Evolutionary conservation across 257 asterid species (phyloP).

Genomic region (Solanum corneliomulleri): DNA sequence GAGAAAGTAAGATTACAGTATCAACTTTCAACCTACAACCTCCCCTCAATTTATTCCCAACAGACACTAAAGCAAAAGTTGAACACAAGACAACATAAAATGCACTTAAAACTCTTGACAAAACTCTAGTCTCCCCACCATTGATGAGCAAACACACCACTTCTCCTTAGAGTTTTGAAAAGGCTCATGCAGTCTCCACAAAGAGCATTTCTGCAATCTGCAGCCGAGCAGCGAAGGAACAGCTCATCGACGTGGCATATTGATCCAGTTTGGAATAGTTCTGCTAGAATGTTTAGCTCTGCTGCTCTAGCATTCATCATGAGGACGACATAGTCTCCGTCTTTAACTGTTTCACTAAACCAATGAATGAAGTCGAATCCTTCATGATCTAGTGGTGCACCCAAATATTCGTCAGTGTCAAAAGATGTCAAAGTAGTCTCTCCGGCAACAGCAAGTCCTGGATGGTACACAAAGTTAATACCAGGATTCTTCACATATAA

Average conservation of each 20-base stretch:
- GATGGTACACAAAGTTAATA: slow-evolving; percentile 61
- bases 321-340: slow-evolving; percentile 65
- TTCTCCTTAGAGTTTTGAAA: slow-evolving; percentile 43
- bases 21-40: slow-evolving; percentile 9
- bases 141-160: slow-evolving; percentile 70
- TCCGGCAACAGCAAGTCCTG: slow-evolving; percentile 44
- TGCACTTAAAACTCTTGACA: background rate
- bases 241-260: slow-evolving; percentile 66
- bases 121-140: slow-evolving; percentile 42
- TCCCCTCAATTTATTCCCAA: slow-evolving; percentile 16
- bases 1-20: background rate
- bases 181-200: slow-evolving; percentile 44
- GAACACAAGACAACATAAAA: background rate
- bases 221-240: slow-evolving; percentile 53
- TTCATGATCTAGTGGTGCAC: slow-evolving; percentile 55
- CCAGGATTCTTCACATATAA: slow-evolving; percentile 58
- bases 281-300: slow-evolving; percentile 50
- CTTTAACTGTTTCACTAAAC: slow-evolving; percentile 54
- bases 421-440: slow-evolving; percentile 12
- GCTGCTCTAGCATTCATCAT: slow-evolving; percentile 46
- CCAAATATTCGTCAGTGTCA: slow-evolving; percentile 39
- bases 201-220: slow-evolving; percentile 8
- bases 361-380: slow-evolving; percentile 59
- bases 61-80: background rate
- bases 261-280: slow-evolving; percentile 50